phyloP scores from a whole-genome alignment of 1,139 yeast species.

The Yamadazyma diddensiae region DNA sequence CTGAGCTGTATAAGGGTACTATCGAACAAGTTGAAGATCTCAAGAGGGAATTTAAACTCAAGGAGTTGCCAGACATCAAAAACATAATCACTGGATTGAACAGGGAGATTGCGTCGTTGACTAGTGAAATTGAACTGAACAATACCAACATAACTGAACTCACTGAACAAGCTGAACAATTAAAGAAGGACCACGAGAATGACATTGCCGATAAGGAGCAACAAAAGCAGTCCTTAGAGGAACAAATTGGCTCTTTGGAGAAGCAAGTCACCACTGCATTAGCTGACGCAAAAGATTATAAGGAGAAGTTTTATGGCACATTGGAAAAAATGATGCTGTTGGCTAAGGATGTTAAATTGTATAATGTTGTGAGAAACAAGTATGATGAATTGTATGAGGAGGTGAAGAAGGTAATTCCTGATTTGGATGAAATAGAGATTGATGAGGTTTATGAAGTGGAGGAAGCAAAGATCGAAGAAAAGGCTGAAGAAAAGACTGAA shows the following conservation, averaged over 20 bases:
- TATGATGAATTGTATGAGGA: constrained; percentile 9
- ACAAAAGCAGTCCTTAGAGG: background rate
- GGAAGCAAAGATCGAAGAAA: background rate
- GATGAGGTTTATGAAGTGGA: constrained; percentile 4
- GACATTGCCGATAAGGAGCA: too few species aligned
- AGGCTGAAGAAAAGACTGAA: constrained; percentile 5
- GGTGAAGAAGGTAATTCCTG: constrained; percentile 10
- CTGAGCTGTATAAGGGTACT: background rate
- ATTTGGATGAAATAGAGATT: constrained; percentile 8
- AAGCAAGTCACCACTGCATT: background rate
- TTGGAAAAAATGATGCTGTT: constrained; percentile 1
- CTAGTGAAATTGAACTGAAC: background rate
- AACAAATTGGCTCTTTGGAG: constrained; percentile 1
- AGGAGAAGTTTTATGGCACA: constrained; percentile 4
- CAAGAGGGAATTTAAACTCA: constrained; percentile 5
- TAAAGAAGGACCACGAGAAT: background rate
- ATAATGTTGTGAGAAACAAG: constrained; percentile 12
- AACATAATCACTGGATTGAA: constrained; percentile 2
- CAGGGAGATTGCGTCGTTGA: background rate
- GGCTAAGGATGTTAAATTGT: constrained; percentile 10
- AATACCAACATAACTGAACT: background rate
- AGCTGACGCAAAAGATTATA: constrained; percentile 3
- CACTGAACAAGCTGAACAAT: background rate
- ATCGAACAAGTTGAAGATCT: background rate
- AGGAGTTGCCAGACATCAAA: constrained; percentile 3